Base-by-base conservation (phyloP, 2,329 filamentous ascomycete genomes). In the Ophiostoma novo-ulmi region DNA sequence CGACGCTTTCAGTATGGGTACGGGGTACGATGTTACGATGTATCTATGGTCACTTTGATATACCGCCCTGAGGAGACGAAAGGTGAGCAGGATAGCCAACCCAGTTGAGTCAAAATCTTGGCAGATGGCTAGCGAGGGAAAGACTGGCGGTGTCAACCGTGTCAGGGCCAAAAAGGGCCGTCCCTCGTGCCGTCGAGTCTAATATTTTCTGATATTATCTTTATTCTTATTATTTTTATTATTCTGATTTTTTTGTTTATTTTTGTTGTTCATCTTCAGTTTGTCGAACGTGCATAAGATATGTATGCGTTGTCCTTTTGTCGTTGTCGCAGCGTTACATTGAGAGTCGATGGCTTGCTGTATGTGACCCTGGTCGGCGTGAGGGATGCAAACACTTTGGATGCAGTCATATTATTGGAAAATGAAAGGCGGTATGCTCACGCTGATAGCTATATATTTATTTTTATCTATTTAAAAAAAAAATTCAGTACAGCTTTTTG, bases 301-400 rank as follows among this genome's bases (percentile, higher is more conserved):
- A 65, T 65, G 63, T 41, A 65, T 65, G 63, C 63, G 63, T 65
- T 65, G 63, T 65, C 17, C 63, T 39, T 39, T 39, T 64, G n/a
- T 61, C 26, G 11, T 31, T 31, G 31, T 31, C 31, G 7, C 63
- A 65, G 35, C 63, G 63, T 65, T 65, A 22, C 63, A 65, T 65
- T 20, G 63, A 35, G 26, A 63, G 35, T 36, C 63, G 20, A 39
- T 39, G 31, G 63, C 63, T 39, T 65, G 35, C 36, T 65, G 63
- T 22, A 39, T 36, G 22, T 35, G 55, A 61, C 20, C 20, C 48
- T 35, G 58, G 55, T 35, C 26, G 38, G 58, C 13, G 10, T 36
- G n/a, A 36, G 31, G 63, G 20, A 22, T 65, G 36, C 63, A 39
- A 39, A 65, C 35, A 39, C 36, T 7, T 39, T 39, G 5, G 10